Base-by-base conservation (phyloP, 176 grass and related monocot species). In the Musa acuminata region DNA sequence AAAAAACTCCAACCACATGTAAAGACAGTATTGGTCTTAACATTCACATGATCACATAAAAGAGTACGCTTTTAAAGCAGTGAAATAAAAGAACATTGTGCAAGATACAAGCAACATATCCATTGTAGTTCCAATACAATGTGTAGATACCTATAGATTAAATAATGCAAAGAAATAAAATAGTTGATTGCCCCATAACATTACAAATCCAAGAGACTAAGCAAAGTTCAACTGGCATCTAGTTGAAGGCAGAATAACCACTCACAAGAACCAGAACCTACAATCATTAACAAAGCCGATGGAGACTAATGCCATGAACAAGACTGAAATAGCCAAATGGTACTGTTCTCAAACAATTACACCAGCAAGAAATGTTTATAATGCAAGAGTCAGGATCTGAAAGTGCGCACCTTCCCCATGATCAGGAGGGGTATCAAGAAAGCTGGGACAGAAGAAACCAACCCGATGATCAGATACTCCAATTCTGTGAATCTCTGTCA, bases 401-500 rank as follows among this genome's bases (percentile, higher is more conserved):
- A 52, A 16, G 48, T 51, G 59, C 17, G 19, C 83, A 93, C 94
- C 87, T 91, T 91, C 16, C 90, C 94, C 22, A 97, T 90, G 25
- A 97, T 51, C 79, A 93, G 79, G 13, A 97, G 75, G 8, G 94
- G 94, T 66, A 97, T 83, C 50, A 97, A 9, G 72, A 91, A 77
- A 53, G 94, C 83, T 21, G 94, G 94, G 48, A 90, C 75, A 1
- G 90, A 85, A 43, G 94, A 93, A 50, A 97, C 84, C 76, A 97
- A 78, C 55, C 85, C 90, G 64, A 97, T 27, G 80, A 93, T 71
- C 21, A 97, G 73, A 84, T 97, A 97, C 82, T 93, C 87, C 86
- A 97, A 69, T 84, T 97, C 90, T 59, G 83, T 87, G 72, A 97
- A 97, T 69, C 79, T 93, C 94, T 97, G 72, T 75, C 80, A 69